These are phyloP conservation scores for Candida wancherniae DNA, from an alignment of 805 yeast genomes.

Conservation along the genomic window DNA sequence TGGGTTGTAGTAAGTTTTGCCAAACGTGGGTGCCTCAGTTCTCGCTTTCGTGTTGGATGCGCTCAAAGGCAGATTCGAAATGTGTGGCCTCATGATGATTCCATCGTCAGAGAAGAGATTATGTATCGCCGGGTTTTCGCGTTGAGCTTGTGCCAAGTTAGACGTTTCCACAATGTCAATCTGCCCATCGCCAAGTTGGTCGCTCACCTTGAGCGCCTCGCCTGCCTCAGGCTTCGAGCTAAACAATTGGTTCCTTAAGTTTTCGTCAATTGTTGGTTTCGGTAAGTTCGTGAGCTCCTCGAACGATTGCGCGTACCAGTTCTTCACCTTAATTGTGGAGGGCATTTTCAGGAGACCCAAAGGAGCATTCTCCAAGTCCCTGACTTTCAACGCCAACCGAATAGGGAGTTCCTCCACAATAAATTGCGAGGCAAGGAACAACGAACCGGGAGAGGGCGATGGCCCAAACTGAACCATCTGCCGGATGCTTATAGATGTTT, in stretches of 20 bases:
- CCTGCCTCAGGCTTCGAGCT: conserved; percentile 5
- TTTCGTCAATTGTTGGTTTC: conserved; percentile 48
- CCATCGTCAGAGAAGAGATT: conserved; percentile 51
- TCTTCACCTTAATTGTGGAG: conserved; percentile 66
- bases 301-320: conserved; percentile 90
- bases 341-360: conserved; percentile 69
- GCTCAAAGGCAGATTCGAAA: conserved; percentile 10
- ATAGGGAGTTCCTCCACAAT: conserved; percentile 84
- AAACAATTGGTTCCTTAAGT: conserved; percentile 33
- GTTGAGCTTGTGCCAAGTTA: conserved; percentile 29
- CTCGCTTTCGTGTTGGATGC: conserved; percentile 6
- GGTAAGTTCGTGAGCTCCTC: conserved; percentile 70
- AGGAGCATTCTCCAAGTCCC: conserved; percentile 78
- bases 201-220: conserved; percentile 4
- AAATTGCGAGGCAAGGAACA: conserved; percentile 79
- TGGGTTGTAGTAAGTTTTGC: conserved; percentile 46
- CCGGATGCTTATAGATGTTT: conserved; percentile 76
- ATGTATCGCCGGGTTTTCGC: conserved; percentile 33
- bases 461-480: conserved; percentile 93
- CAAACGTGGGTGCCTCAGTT: conserved; percentile 35
- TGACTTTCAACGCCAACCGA: conserved; percentile 78
- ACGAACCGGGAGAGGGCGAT: conserved; percentile 68
- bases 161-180: conserved; percentile 10
- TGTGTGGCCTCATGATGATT: conserved; percentile 29
- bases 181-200: conserved; percentile 3